These are phyloP conservation scores for Neoboletus magnificus DNA, from an alignment of 768 basidiomycete genomes.

Conservation along the genomic window DNA sequence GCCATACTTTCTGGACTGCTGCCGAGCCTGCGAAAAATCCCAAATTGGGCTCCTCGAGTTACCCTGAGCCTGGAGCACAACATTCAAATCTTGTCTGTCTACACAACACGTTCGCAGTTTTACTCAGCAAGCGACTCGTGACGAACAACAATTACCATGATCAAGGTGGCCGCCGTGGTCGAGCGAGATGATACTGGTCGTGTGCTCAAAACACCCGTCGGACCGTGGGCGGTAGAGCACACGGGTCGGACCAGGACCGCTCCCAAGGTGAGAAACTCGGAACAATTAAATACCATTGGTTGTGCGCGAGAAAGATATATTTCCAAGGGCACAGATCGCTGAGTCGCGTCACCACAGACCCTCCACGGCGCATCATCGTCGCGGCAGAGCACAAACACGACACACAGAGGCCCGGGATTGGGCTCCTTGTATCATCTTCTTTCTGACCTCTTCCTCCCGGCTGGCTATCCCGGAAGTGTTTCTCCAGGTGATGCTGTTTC, in stretches of 20 bases:
- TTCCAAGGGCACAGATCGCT: background rate
- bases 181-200: conserved; percentile 24
- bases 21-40: background rate
- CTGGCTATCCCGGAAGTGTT: conserved; percentile 59
- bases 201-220: conserved; percentile 14
- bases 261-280: conserved; percentile 16
- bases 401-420: background rate
- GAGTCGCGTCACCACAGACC: conserved; percentile 4
- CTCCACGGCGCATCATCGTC: background rate
- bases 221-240: background rate
- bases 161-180: conserved; percentile 7
- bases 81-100: background rate
- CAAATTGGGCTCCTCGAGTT: no score
- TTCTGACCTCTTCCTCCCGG: conserved; percentile 51
- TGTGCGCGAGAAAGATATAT: background rate
- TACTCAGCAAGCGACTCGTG: background rate
- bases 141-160: background rate
- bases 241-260: background rate
- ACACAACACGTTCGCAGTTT: background rate
- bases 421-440: conserved; percentile 15
- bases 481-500: conserved; percentile 45
- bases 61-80: no score
- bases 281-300: background rate
- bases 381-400: background rate
- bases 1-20: conserved; percentile 15